Base-by-base conservation (phyloP, 2,329 filamentous ascomycete genomes). In the Talaromyces sp. region DNA sequence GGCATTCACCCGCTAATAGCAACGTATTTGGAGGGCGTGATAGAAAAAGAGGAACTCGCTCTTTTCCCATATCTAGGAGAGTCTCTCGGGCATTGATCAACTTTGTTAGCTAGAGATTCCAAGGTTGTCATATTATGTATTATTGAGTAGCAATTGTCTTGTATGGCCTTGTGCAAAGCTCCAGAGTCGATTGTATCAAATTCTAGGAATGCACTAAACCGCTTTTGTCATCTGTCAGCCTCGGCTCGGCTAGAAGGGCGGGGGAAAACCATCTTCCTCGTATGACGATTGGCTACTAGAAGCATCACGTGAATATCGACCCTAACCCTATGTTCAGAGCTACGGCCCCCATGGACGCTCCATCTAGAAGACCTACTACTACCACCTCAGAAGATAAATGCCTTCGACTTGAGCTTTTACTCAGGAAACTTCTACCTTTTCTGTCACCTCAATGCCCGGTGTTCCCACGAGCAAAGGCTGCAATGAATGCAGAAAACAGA, bases 181-280 rank as follows among this genome's bases (percentile, higher is more conserved):
- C 7, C n/a, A 6, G 28, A 17, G 28, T 33, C 8, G 45, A 48
- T 35, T n/a, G 17, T 31, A 5, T 46, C 33, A 7, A 48, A n/a
- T 33, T 13, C 10, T 2, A 8, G 2, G 2, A 48, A 19, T 33
- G 10, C 48, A 33, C 48, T 52, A 52, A 39, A 11, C 48, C 48
- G 17, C 21, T 52, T 52, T 52, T 37, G 48, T 52, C 33, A 25
- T 11, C 17, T 46, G 25, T 37, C 28, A 52, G 48, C 11, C 33
- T 52, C 45, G 48, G 19, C 33, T 52, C 45, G 45, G 48, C 33
- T 39, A 52, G 39, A 9, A 8, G 48, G 13, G 19, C 33, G 48
- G 48, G 48, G 33, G 39, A 52, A 52, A 52, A 33, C 41, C 7
- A 33, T 57, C 11, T 39, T 57, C 43, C 45, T 35, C n/a, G 4